Evolutionary conservation across 306 rosid species (phyloP).

Genomic region (Cajanus cajan): DNA sequence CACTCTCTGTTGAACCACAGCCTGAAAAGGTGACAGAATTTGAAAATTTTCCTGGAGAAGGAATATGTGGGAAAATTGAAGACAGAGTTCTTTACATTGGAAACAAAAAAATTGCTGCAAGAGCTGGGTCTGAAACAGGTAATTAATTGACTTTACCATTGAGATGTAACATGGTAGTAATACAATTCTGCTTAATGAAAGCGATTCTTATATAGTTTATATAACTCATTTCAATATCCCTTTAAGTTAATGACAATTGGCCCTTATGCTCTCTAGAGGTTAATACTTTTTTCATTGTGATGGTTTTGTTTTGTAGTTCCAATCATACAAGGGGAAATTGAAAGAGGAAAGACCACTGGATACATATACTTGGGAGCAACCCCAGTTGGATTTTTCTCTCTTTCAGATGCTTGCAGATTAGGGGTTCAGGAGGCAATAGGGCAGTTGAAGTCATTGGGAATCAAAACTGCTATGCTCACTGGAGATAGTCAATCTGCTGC

Average conservation of each 20-base stretch:
- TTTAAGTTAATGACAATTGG: neutral
- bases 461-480: constrained; percentile 84
- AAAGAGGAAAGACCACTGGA: constrained; percentile 72
- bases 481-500: constrained; percentile 85
- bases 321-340: constrained; percentile 42
- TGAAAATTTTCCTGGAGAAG: constrained; percentile 88
- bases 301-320: constrained; percentile 54
- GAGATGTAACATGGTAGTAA: neutral
- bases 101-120: constrained; percentile 57
- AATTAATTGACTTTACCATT: constrained; percentile 31
- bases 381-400: constrained; percentile 61
- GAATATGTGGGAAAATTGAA: constrained; percentile 72
- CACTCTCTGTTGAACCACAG: constrained; percentile 63
- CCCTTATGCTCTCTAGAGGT: neutral
- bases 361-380: constrained; percentile 60
- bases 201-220: neutral
- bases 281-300: constrained; percentile 13
- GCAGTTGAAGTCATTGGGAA: constrained; percentile 64
- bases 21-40: constrained; percentile 76
- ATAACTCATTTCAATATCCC: neutral
- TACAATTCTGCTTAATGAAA: neutral
- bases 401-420: constrained; percentile 76
- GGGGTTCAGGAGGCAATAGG: constrained; percentile 71
- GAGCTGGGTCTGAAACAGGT: constrained; percentile 76
- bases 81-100: constrained; percentile 72